Percentiles rank a stretch among this genome's conserved stretches.
These are phyloP conservation scores for Paramecium caudatum DNA, from an alignment of 73 alveolate species.

Conservation along the genomic window DNA sequence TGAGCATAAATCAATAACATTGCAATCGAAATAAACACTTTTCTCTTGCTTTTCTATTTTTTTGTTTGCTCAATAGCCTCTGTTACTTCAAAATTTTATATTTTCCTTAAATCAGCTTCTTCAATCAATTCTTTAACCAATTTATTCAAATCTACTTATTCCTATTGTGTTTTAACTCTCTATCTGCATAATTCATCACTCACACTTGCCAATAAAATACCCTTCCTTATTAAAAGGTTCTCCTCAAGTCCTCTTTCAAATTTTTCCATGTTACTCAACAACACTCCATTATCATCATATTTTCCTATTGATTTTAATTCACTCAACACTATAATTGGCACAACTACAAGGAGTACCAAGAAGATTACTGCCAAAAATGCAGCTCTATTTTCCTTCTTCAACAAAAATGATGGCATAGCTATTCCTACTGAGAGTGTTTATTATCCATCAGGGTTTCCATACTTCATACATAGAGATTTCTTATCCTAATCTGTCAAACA, in stretches of 20 bases:
- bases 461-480: constrained; percentile 81
- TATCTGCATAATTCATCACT: constrained; percentile 73
- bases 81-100: constrained; percentile 22
- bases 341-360: constrained; percentile 77
- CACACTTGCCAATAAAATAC: constrained; percentile 75
- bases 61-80: constrained; percentile 22
- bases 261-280: constrained; percentile 44
- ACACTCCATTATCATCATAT: constrained; percentile 79
- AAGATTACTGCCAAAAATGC: constrained; percentile 81
- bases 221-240: constrained; percentile 76
- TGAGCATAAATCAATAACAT: constrained; percentile 47
- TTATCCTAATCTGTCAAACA: constrained; percentile 84
- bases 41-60: constrained; percentile 31
- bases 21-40: not conserved
- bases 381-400: constrained; percentile 83
- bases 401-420: constrained; percentile 85
- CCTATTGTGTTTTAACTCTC: not conserved
- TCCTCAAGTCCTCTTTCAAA: constrained; percentile 78
- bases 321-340: constrained; percentile 78
- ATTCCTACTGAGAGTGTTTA: constrained; percentile 81
- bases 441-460: constrained; percentile 89
- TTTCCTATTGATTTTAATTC: constrained; percentile 78
- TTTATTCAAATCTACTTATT: not conserved
- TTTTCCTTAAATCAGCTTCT: constrained; percentile 60
- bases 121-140: constrained; percentile 23